phyloP scores from a whole-genome alignment of 2,329 filamentous ascomycete species.

The Colletotrichum eleusines region DNA sequence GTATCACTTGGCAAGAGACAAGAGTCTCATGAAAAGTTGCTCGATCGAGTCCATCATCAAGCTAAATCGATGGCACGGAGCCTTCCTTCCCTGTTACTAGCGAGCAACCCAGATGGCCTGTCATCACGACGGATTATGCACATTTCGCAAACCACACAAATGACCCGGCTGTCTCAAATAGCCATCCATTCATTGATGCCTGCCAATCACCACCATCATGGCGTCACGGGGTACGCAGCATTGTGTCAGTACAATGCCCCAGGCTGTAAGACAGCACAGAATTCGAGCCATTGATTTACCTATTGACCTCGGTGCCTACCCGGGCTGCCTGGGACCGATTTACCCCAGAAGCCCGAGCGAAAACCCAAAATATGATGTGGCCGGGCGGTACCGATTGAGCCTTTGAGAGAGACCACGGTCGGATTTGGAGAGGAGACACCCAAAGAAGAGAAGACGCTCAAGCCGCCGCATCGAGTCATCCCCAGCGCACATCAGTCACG shows the following conservation, averaged over 20 bases:
- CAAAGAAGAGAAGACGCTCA: neutral
- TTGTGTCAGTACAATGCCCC: conserved; percentile 27
- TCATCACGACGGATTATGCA: neutral
- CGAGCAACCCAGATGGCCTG: conserved; percentile 16
- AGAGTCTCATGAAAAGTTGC: conserved; percentile 6
- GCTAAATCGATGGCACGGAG: conserved; percentile 20
- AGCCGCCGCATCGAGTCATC: conserved; percentile 29
- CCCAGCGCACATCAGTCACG: conserved; percentile 34
- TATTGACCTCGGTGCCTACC: no score
- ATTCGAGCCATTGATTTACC: conserved; percentile 29
- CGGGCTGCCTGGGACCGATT: conserved; percentile 8
- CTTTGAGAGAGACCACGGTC: conserved; percentile 22
- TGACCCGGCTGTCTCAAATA: conserved; percentile 1
- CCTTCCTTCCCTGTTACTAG: conserved; percentile 16
- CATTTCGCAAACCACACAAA: neutral
- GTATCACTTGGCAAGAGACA: neutral
- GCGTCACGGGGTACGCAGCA: neutral
- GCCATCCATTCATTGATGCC: neutral
- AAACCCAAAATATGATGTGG: conserved; percentile 11
- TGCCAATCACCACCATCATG: conserved; percentile 14
- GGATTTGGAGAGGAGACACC: neutral
- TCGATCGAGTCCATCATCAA: neutral
- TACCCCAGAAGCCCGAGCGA: conserved; percentile 11
- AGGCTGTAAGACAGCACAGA: conserved; percentile 1
- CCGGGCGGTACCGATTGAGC: conserved; percentile 27